Percentiles rank a stretch among this genome's conserved stretches.
These are phyloP conservation scores for Pestalotiopsis sp. DNA, from an alignment of 2,329 filamentous ascomycete genomes.

Conservation along the genomic window DNA sequence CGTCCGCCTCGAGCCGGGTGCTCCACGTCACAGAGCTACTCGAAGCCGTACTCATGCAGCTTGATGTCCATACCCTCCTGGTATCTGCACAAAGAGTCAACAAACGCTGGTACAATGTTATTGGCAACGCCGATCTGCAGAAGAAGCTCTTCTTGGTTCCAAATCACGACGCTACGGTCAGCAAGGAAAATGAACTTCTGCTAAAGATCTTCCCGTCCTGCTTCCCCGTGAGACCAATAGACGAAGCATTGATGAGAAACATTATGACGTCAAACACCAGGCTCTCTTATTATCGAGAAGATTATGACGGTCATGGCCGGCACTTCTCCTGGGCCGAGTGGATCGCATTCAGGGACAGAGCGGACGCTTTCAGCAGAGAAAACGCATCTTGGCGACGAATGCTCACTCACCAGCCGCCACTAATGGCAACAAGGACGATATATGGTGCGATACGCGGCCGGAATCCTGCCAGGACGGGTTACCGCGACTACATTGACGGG, in stretches of 20 bases:
- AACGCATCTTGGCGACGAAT: neutral
- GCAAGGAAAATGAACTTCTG: neutral
- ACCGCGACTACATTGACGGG: neutral
- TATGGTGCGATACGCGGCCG: too few species aligned
- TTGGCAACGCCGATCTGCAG: neutral
- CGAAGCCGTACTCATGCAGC: neutral
- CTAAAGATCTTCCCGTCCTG: neutral
- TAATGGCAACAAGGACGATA: neutral
- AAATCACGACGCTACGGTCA: neutral
- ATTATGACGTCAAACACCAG: neutral
- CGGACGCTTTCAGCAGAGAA: neutral
- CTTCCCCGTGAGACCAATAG: neutral
- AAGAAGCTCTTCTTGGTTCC: neutral
- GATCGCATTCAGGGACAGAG: neutral
- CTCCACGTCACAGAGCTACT: neutral
- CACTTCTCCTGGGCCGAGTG: neutral
- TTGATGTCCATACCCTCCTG: neutral
- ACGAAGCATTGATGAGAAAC: too few species aligned
- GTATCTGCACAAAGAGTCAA: neutral
- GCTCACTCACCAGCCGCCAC: constrained; percentile 1
- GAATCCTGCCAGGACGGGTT: neutral
- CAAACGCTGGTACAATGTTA: neutral
- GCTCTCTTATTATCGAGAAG: too few species aligned
- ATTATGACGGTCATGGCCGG: neutral
- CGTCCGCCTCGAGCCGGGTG: neutral